These are phyloP conservation scores for Wickerhamomyces sp. DNA, from an alignment of 1,139 yeast species.

Conservation along the genomic window DNA sequence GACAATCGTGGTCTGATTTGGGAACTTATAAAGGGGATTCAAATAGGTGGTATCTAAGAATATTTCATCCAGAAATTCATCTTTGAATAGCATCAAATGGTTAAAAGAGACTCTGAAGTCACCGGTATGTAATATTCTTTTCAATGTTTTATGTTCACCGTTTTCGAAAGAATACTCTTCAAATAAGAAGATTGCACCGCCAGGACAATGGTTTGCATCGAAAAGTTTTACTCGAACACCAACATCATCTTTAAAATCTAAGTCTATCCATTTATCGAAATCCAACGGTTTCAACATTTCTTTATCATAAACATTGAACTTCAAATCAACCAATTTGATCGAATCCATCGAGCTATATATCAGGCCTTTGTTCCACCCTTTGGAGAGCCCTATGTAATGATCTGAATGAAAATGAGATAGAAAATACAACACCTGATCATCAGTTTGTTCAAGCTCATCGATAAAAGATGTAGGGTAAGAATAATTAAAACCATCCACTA, in stretches of 20 bases:
- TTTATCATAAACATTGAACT: conserved; percentile 3
- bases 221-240: conserved; percentile 51
- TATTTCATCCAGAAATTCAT: conserved; percentile 47
- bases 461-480: conserved; percentile 33
- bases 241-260: conserved; percentile 46
- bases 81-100: conserved; percentile 31
- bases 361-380: conserved; percentile 63
- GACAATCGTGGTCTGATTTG: conserved; percentile 69
- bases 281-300: not conserved
- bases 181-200: conserved; percentile 77
- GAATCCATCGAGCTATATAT: conserved; percentile 66
- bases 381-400: conserved; percentile 83
- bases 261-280: conserved; percentile 3
- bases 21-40: conserved; percentile 70
- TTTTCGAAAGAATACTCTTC: conserved; percentile 39
- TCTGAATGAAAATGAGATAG: conserved; percentile 88
- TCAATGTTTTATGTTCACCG: conserved; percentile 8
- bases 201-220: conserved; percentile 96
- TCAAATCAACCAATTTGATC: conserved; percentile 35
- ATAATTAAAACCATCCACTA: conserved; percentile 68
- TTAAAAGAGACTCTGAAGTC: conserved; percentile 71
- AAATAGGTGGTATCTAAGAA: conserved; percentile 89
- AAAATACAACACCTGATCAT: conserved; percentile 35
- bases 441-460: not conserved
- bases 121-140: conserved; percentile 74